Percentiles rank a stretch among this genome's conserved stretches.
phyloP scores from a whole-genome alignment of 2,329 filamentous ascomycete species.

The Orbilia blumenaviensis region DNA sequence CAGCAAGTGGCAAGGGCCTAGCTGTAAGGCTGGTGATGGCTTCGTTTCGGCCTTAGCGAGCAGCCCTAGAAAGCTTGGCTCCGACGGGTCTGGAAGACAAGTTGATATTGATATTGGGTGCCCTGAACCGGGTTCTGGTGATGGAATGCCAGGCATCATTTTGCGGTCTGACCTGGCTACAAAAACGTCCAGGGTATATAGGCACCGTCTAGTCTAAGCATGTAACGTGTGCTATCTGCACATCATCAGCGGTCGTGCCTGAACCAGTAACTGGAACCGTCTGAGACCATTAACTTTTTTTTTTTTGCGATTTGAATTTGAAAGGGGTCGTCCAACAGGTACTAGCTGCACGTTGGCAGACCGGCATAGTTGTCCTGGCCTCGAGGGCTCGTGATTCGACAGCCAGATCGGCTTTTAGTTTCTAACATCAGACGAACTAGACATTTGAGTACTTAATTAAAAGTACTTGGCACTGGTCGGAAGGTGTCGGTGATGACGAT shows the following conservation, averaged over 20 bases:
- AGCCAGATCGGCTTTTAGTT: too few relatives aligned
- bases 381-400: background rate
- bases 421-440: background rate
- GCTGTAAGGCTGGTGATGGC: conserved; percentile 15
- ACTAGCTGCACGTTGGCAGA: too few relatives aligned
- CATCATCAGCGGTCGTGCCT: background rate
- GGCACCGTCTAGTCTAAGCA: too few relatives aligned
- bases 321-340: conserved; percentile 2
- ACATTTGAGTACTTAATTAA: too few relatives aligned
- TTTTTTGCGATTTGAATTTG: background rate
- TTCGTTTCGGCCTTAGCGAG: conserved; percentile 30
- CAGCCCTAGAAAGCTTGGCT: conserved; percentile 35
- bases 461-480: background rate
- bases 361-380: background rate
- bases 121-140: conserved; percentile 1
- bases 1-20: background rate
- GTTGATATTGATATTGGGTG: background rate
- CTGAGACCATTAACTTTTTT: too few relatives aligned
- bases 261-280: conserved; percentile 20
- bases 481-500: background rate
- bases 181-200: too few relatives aligned
- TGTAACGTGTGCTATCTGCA: too few relatives aligned
- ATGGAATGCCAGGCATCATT: background rate
- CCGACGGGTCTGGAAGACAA: background rate
- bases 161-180: background rate